phyloP scores from a whole-genome alignment of 495 filamentous ascomycete species.

The Parathielavia hyrcaniae region DNA sequence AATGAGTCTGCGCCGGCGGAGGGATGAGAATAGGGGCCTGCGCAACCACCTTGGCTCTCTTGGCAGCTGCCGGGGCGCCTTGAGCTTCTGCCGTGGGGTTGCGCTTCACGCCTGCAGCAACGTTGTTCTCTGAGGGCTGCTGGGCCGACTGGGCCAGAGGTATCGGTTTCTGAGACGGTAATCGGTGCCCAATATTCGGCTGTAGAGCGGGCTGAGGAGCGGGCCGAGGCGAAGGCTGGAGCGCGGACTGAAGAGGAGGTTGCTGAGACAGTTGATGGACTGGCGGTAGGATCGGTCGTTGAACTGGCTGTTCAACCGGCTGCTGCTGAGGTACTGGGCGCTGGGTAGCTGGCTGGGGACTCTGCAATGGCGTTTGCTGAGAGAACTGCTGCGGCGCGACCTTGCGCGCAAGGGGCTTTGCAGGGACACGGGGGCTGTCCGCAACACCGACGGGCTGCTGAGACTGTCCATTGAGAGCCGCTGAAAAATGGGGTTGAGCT shows the following conservation, averaged over 20 bases:
- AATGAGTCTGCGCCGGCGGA: not conserved
- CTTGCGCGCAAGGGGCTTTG: slow-evolving; percentile 16
- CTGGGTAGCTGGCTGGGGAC: slow-evolving; percentile 23
- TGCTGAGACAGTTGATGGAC: slow-evolving; percentile 7
- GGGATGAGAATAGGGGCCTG: not conserved
- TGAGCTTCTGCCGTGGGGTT: slow-evolving; percentile 12
- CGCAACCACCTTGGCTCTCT: slow-evolving; percentile 23
- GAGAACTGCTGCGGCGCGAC: slow-evolving; percentile 16
- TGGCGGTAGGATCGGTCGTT: slow-evolving; percentile 5
- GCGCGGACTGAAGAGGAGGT: slow-evolving; percentile 1
- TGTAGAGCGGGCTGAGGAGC: slow-evolving; percentile 3
- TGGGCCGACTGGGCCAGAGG: slow-evolving; percentile 15
- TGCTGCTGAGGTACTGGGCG: not conserved
- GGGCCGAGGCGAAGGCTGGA: slow-evolving; percentile 1
- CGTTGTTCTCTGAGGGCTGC: slow-evolving; percentile 1
- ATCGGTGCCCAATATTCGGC: not conserved
- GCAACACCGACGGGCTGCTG: slow-evolving; percentile 15
- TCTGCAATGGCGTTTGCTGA: slow-evolving; percentile 13
- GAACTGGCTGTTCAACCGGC: slow-evolving; percentile 5
- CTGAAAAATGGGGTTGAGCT: slow-evolving; percentile 19
- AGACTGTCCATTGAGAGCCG: slow-evolving; percentile 18
- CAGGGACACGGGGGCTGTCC: slow-evolving; percentile 12
- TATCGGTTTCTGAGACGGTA: not conserved
- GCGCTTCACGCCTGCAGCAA: slow-evolving; percentile 20
- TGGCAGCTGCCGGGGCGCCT: slow-evolving; percentile 14